A percentile compares a stretch with the other conserved stretches of the same genome.
phyloP scores from a whole-genome alignment of 2,329 filamentous ascomycete genomes.

The Colletotrichum lini region DNA sequence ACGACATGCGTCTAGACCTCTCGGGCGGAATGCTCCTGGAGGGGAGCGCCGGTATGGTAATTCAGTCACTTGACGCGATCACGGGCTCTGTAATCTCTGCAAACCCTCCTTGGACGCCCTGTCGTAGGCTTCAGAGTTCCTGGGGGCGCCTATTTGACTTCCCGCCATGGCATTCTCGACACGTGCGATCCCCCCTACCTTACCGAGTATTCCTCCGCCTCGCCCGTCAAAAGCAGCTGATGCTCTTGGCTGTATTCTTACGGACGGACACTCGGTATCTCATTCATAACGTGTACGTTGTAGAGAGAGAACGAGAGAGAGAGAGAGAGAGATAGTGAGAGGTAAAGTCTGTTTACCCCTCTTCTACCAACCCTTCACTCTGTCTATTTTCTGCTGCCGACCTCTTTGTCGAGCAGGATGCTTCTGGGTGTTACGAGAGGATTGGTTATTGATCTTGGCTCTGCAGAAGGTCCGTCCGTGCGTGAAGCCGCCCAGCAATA shows the following conservation, averaged over 20 bases:
- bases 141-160: background rate
- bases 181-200: background rate
- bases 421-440: background rate
- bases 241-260: background rate
- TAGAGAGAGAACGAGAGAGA: too few species aligned
- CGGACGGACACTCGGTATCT: too few species aligned
- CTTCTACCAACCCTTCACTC: background rate
- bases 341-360: background rate
- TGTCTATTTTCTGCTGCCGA: background rate
- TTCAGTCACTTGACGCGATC: background rate
- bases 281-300: too few species aligned
- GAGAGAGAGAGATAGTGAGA: too few species aligned
- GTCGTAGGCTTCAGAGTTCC: background rate
- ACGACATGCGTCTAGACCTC: background rate
- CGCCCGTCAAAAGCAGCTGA: background rate
- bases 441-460: constrained; percentile 8
- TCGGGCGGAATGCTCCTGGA: background rate
- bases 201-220: background rate
- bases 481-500: constrained; percentile 12
- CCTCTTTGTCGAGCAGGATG: constrained; percentile 6
- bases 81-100: too few species aligned
- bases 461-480: background rate
- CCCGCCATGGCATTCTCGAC: constrained; percentile 12
- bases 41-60: background rate
- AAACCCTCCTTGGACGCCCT: background rate